Conservation (phyloP, 352 stramenopile genomes). For the Phytophthora aleatoria region DNA sequence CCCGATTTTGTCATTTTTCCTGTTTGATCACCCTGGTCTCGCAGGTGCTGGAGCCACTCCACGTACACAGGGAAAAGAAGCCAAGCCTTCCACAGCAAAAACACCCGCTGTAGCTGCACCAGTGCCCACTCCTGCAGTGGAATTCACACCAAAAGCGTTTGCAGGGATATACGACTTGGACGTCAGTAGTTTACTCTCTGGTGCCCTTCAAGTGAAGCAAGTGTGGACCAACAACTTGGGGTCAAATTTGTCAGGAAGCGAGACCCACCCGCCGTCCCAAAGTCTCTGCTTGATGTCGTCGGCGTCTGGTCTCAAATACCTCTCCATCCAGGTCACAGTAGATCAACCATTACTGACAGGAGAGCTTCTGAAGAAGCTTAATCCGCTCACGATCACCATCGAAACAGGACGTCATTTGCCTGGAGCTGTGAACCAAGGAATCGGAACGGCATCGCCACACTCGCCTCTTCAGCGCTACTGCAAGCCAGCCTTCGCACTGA, state of each 20-base stretch:
- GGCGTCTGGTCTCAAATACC: constrained; percentile 43
- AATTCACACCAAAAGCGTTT: constrained; percentile 35
- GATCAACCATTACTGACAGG: constrained; percentile 54
- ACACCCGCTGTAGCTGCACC: constrained; percentile 3
- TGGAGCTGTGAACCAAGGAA: constrained; percentile 36
- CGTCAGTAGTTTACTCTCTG: constrained; percentile 52
- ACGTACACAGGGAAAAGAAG: constrained; percentile 32
- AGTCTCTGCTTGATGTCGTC: constrained; percentile 40
- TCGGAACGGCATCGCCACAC: constrained; percentile 41
- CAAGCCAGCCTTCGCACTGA: constrained; percentile 57
- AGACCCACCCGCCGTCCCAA: constrained; percentile 3
- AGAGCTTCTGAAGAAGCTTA: constrained; percentile 51
- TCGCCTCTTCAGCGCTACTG: constrained; percentile 47
- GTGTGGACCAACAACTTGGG: constrained; percentile 33
- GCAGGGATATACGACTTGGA: constrained; percentile 69
- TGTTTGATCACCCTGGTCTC: constrained; percentile 53
- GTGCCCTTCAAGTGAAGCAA: constrained; percentile 48
- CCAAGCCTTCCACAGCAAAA: constrained; percentile 32
- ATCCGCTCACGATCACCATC: constrained; percentile 71
- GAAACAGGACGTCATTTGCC: constrained; percentile 49
- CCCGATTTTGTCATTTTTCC: constrained; percentile 65
- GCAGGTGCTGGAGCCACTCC: constrained; percentile 18
- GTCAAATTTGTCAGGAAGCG: constrained; percentile 5
- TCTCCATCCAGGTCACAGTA: constrained; percentile 55
- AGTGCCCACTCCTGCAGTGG: constrained; percentile 9